Evolutionary conservation across 1,139 yeast genomes (phyloP).

Genomic region (Nakaseomyces bracarensis): DNA sequence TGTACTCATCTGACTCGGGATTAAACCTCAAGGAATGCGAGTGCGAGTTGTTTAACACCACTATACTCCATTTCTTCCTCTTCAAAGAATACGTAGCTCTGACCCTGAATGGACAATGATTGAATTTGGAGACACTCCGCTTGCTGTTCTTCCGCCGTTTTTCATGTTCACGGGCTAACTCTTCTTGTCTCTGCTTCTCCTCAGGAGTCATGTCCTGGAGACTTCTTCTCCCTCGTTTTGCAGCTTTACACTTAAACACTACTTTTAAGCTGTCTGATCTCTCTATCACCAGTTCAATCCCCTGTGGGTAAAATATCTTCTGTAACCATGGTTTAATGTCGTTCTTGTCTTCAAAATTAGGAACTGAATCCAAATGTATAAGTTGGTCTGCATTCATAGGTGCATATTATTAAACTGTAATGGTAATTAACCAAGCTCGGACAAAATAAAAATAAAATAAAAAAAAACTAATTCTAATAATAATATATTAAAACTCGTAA

Average conservation of each 20-base stretch:
- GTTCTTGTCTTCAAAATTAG: conserved; percentile 35
- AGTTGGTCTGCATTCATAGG: conserved; percentile 17
- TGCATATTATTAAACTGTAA: no score
- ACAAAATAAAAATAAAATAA: no score
- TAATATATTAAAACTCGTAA: neutral
- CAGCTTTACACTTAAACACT: conserved; percentile 54
- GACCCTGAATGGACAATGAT: conserved; percentile 56
- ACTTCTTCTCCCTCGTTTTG: conserved; percentile 24
- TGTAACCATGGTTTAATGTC: conserved; percentile 63
- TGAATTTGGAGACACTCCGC: conserved; percentile 20
- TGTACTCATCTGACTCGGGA: conserved; percentile 31
- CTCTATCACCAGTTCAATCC: conserved; percentile 55
- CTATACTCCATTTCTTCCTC: conserved; percentile 51
- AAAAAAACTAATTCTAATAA: no score
- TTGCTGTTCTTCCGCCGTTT: conserved; percentile 15
- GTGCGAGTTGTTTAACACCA: conserved; percentile 50
- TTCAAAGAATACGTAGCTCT: conserved; percentile 58
- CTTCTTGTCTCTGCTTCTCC: neutral
- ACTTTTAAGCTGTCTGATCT: conserved; percentile 58
- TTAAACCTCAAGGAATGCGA: conserved; percentile 31
- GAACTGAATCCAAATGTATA: conserved; percentile 31
- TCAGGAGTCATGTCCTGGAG: neutral
- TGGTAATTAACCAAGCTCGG: no score
- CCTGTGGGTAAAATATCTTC: conserved; percentile 39
- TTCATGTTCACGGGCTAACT: conserved; percentile 3